phyloP scores from a whole-genome alignment of 1,284 basidiomycete genomes.

The Athelia sp. region DNA sequence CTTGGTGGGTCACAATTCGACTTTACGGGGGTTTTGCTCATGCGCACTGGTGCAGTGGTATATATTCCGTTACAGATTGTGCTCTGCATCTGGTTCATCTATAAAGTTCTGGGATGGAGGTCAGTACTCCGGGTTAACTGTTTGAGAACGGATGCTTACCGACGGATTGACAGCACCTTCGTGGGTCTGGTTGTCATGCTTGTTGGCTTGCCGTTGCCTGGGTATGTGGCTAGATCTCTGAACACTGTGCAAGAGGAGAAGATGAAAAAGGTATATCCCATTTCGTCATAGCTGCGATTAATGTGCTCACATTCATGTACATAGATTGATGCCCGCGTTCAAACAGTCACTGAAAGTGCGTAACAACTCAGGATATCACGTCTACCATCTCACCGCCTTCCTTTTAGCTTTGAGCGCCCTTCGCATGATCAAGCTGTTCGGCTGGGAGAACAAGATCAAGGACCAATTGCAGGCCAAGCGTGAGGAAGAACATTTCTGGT shows the following conservation, averaged over 20 bases:
- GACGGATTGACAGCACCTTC: slow-evolving; percentile 25
- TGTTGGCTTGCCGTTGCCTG: slow-evolving; percentile 49
- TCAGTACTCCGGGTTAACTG: no score
- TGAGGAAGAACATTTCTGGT: slow-evolving; percentile 48
- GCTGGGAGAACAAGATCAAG: slow-evolving; percentile 45
- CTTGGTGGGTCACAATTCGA: slow-evolving; percentile 2
- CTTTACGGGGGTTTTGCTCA: background rate
- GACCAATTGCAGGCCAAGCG: slow-evolving; percentile 41
- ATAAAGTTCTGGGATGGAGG: slow-evolving; percentile 37
- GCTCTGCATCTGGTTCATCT: slow-evolving; percentile 26
- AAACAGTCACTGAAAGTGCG: slow-evolving; percentile 30
- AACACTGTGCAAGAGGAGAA: slow-evolving; percentile 26
- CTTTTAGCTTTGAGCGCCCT: slow-evolving; percentile 19
- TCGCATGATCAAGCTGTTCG: slow-evolving; percentile 57
- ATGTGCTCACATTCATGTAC: background rate
- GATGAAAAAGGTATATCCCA: slow-evolving; percentile 20
- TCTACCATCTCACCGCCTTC: slow-evolving; percentile 1
- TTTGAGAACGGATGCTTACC: no score
- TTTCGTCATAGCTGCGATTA: background rate
- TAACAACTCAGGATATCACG: background rate
- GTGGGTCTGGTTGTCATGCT: slow-evolving; percentile 51
- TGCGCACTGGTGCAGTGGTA: background rate
- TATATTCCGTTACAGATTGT: slow-evolving; percentile 16
- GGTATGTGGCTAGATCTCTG: slow-evolving; percentile 32
- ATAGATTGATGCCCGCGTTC: slow-evolving; percentile 32